Percentiles rank a stretch among this genome's conserved stretches.
These are phyloP conservation scores for Parastagonospora avenae DNA, from an alignment of 2,329 filamentous ascomycete genomes.

Conservation along the genomic window DNA sequence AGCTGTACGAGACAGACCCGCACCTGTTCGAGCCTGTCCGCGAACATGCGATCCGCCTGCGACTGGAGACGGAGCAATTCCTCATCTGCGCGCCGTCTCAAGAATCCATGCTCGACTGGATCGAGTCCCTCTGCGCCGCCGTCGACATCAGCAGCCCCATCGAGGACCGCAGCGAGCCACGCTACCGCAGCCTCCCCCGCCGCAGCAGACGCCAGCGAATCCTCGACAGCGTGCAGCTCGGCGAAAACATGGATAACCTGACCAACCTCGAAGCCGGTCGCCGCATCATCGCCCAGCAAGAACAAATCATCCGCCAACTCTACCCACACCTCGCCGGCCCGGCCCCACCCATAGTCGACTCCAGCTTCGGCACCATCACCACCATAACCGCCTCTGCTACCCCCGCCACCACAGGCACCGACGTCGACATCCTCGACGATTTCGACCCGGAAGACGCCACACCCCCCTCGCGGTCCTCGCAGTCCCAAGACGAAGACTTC, in stretches of 20 bases:
- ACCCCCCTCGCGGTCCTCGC: constrained; percentile 21
- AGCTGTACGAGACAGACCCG: constrained; percentile 53
- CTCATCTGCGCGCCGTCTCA: constrained; percentile 69
- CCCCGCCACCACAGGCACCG: constrained; percentile 17
- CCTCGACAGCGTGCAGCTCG: constrained; percentile 39
- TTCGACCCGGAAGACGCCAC: constrained; percentile 46
- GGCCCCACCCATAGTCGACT: constrained; percentile 1
- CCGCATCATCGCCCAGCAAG: constrained; percentile 53
- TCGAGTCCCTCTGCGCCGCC: constrained; percentile 70
- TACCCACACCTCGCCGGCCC: constrained; percentile 50
- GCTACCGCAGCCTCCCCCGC: constrained; percentile 55
- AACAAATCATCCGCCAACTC: constrained; percentile 54
- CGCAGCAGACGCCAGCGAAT: constrained; percentile 46
- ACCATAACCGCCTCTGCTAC: constrained; percentile 6
- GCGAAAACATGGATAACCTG: constrained; percentile 39
- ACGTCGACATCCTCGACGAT: constrained; percentile 40
- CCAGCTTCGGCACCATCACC: constrained; percentile 2
- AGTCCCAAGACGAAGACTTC: constrained; percentile 27
- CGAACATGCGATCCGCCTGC: constrained; percentile 71
- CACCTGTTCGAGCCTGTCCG: constrained; percentile 52
- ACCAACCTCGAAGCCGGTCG: constrained; percentile 40
- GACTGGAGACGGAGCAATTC: constrained; percentile 76
- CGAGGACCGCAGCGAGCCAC: constrained; percentile 65
- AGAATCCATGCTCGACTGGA: constrained; percentile 69
- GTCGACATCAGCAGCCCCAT: constrained; percentile 73